phyloP scores from a whole-genome alignment of 192 early-diverging fungal genomes.

The Entomortierella beljakovae region DNA sequence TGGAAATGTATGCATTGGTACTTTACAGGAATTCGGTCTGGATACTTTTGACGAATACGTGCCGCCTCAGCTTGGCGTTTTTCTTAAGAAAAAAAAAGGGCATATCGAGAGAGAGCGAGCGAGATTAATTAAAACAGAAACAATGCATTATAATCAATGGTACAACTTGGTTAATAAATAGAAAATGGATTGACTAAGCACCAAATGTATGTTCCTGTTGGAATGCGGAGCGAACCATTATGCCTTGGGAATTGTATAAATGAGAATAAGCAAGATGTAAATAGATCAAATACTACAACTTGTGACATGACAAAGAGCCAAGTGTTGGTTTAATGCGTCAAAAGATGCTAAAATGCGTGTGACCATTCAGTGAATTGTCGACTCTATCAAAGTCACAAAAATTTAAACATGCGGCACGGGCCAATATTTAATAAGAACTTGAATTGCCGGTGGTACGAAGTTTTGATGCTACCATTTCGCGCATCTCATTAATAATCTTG shows the following conservation, averaged over 20 bases:
- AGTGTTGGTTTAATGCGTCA: no score
- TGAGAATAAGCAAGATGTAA: neutral
- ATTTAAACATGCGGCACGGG: no score
- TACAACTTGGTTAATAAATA: no score
- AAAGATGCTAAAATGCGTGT: neutral
- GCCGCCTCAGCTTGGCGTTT: slow-evolving; percentile 97
- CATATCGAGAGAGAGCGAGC: neutral
- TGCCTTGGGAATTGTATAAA: neutral
- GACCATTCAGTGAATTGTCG: neutral
- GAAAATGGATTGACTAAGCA: slow-evolving; percentile 65
- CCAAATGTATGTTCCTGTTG: slow-evolving; percentile 97
- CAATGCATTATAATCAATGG: neutral
- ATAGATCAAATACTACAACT: neutral
- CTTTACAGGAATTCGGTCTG: slow-evolving; percentile 84
- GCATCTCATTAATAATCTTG: slow-evolving; percentile 92
- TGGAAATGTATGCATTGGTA: neutral
- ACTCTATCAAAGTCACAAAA: neutral
- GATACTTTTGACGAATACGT: slow-evolving; percentile 96
- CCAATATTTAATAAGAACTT: slow-evolving; percentile 7
- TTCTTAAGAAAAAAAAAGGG: slow-evolving; percentile 71
- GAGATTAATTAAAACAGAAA: neutral
- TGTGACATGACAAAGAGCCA: neutral
- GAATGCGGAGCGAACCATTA: slow-evolving; percentile 87
- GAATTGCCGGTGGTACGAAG: slow-evolving; percentile 54
- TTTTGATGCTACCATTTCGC: slow-evolving; percentile 83